Evolutionary conservation across 805 yeast genomes (phyloP).

Genomic region (Candida lessepsii): DNA sequence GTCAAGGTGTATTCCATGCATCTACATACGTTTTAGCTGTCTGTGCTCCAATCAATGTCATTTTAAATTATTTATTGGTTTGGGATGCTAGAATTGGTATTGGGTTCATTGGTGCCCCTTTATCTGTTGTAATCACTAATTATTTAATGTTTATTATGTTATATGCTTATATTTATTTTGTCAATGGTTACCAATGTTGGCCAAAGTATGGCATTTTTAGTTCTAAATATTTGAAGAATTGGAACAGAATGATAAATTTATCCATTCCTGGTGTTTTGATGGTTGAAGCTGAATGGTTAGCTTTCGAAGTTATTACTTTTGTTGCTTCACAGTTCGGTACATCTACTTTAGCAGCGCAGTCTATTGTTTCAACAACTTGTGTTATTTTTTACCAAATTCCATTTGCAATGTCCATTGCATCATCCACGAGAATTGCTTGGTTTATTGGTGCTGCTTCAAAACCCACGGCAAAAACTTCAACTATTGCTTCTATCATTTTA

Average conservation of each 20-base stretch:
- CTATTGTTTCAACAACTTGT: slow-evolving; percentile 67
- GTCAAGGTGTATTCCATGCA: slow-evolving; percentile 79
- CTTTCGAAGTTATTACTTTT: slow-evolving; percentile 72
- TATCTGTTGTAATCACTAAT: slow-evolving; percentile 68
- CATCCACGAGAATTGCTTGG: slow-evolving; percentile 76
- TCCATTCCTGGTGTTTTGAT: slow-evolving; percentile 74
- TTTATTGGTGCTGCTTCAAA: slow-evolving; percentile 64
- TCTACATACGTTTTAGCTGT: slow-evolving; percentile 67
- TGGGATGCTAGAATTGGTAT: slow-evolving; percentile 56
- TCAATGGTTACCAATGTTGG: slow-evolving; percentile 48
- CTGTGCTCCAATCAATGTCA: slow-evolving; percentile 74
- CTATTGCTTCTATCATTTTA: slow-evolving; percentile 34
- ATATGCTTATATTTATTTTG: slow-evolving; percentile 42
- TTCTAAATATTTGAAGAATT: slow-evolving; percentile 43
- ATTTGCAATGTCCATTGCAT: slow-evolving; percentile 72
- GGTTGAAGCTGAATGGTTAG: slow-evolving; percentile 78
- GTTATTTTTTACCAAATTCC: slow-evolving; percentile 71
- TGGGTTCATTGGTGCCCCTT: slow-evolving; percentile 77
- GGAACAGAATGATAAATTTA: slow-evolving; percentile 61
- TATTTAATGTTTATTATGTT: slow-evolving; percentile 67
- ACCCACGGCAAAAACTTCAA: slow-evolving; percentile 35
- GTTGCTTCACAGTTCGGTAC: slow-evolving; percentile 69
- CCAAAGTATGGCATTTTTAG: slow-evolving; percentile 30
- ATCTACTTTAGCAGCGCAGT: slow-evolving; percentile 67
- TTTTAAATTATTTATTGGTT: slow-evolving; percentile 66